Percentiles rank a stretch among this genome's conserved stretches.
These are phyloP conservation scores for Gnomoniopsis sp. DNA, from an alignment of 2,329 filamentous ascomycete genomes.

Conservation along the genomic window DNA sequence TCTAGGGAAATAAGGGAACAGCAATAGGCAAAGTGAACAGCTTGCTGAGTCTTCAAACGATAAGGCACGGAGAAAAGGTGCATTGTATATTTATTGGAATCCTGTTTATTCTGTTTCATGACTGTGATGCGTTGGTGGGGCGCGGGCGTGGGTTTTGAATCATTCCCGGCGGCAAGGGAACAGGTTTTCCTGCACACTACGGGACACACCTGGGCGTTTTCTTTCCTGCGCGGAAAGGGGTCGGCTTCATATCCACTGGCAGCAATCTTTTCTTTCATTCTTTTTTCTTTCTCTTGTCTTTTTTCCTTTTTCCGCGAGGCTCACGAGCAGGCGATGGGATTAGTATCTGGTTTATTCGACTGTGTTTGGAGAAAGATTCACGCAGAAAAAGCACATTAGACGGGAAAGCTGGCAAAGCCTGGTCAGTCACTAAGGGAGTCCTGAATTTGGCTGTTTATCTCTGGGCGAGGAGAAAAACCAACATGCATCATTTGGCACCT, in stretches of 20 bases:
- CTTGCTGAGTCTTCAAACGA: background rate
- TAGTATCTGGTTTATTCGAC: background rate
- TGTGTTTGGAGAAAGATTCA: background rate
- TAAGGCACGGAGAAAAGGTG: background rate
- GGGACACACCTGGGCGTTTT: conserved; percentile 13
- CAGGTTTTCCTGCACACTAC: conserved; percentile 11
- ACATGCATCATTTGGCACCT: too few relatives aligned
- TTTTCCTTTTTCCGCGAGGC: background rate
- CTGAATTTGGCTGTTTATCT: background rate
- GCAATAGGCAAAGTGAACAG: background rate
- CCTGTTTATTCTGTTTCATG: conserved; percentile 15
- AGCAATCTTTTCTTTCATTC: conserved; percentile 18
- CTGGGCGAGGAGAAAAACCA: too few relatives aligned
- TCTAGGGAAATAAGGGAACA: background rate
- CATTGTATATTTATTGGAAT: conserved; percentile 17
- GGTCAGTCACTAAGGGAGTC: background rate
- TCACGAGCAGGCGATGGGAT: background rate
- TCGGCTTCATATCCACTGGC: conserved; percentile 4
- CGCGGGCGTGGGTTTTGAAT: background rate
- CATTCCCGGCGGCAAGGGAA: conserved; percentile 12
- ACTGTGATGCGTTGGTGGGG: conserved; percentile 10
- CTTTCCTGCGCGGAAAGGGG: background rate
- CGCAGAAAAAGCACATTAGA: conserved; percentile 16
- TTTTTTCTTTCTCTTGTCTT: conserved; percentile 18
- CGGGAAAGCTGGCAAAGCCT: background rate